These are phyloP conservation scores for Edaphochlamys debaryana DNA, from an alignment of 139 green algal genomes.

Conservation along the genomic window DNA sequence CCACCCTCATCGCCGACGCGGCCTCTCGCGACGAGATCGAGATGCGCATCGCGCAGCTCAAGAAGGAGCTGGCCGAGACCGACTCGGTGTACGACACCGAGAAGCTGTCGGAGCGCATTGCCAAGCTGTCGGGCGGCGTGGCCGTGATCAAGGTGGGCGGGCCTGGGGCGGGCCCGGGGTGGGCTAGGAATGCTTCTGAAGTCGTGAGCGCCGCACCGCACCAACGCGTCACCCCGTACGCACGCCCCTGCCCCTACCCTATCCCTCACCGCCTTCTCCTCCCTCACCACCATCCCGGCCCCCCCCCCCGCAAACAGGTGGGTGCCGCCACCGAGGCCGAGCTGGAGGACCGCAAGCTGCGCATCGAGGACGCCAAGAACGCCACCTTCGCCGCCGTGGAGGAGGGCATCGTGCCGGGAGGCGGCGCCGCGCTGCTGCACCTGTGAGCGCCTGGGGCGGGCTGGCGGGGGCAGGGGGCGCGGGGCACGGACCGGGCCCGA, in stretches of 20 bases:
- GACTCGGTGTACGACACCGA: constrained; percentile 98
- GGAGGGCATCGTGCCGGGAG: constrained; percentile 97
- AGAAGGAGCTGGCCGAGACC: constrained; percentile 96
- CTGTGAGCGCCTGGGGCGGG: constrained; percentile 53
- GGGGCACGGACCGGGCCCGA: not conserved
- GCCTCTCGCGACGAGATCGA: constrained; percentile 97
- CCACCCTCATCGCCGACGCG: constrained; percentile 95
- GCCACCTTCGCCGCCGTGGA: constrained; percentile 98
- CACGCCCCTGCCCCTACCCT: not conserved
- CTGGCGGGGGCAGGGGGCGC: not conserved
- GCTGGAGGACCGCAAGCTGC: constrained; percentile 98
- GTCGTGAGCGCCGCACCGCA: too few species aligned
- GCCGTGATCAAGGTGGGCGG: constrained; percentile 95
- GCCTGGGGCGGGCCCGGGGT: not conserved
- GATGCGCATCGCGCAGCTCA: constrained; percentile 89
- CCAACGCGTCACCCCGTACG: not conserved
- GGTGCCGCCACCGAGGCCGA: constrained; percentile 97
- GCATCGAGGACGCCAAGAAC: constrained; percentile 99
- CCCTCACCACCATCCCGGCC: not conserved
- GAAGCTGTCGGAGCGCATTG: constrained; percentile 99
- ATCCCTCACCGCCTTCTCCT: not conserved
- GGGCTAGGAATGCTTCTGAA: not conserved
- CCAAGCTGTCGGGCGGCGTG: constrained; percentile 97
- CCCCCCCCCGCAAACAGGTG: constrained; percentile 69
- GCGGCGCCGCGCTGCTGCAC: constrained; percentile 95